phyloP scores from a whole-genome alignment of 306 rosid species.

The Vigna radiata region DNA sequence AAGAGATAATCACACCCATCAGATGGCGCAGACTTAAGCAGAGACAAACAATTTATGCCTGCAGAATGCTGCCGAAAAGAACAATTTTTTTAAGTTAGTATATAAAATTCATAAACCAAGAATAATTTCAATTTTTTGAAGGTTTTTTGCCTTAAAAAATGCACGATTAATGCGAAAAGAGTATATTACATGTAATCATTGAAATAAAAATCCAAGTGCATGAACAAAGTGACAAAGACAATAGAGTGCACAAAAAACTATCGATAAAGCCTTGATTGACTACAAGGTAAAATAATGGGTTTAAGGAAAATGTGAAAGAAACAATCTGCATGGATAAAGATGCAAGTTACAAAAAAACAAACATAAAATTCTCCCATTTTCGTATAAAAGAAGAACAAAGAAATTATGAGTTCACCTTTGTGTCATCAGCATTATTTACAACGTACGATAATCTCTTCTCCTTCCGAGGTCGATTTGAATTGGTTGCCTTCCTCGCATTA shows the following conservation, averaged over 20 bases:
- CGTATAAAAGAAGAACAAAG: neutral
- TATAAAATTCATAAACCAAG: neutral
- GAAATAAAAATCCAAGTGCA: too few species aligned
- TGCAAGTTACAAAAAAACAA: neutral
- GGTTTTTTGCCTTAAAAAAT: neutral
- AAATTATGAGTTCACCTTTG: conserved; percentile 59
- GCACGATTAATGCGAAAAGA: conserved; percentile 4
- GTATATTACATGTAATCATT: neutral
- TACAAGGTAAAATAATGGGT: conserved; percentile 5
- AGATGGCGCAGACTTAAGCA: conserved; percentile 56
- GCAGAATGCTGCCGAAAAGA: conserved; percentile 79
- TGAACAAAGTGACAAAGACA: neutral
- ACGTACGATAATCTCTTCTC: conserved; percentile 85
- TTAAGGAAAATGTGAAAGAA: conserved; percentile 29
- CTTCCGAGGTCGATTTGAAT: conserved; percentile 77
- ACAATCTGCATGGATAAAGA: neutral
- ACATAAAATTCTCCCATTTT: neutral
- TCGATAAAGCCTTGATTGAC: conserved; percentile 15
- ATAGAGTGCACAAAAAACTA: neutral
- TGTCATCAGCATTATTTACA: conserved; percentile 70
- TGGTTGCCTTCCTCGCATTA: conserved; percentile 74
- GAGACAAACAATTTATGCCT: conserved; percentile 76
- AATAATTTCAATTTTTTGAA: neutral
- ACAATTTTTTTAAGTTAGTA: conserved; percentile 37
- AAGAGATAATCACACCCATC: conserved; percentile 68